phyloP scores from a whole-genome alignment of 176 grass and related monocot species.

The Ensete glaucum region DNA sequence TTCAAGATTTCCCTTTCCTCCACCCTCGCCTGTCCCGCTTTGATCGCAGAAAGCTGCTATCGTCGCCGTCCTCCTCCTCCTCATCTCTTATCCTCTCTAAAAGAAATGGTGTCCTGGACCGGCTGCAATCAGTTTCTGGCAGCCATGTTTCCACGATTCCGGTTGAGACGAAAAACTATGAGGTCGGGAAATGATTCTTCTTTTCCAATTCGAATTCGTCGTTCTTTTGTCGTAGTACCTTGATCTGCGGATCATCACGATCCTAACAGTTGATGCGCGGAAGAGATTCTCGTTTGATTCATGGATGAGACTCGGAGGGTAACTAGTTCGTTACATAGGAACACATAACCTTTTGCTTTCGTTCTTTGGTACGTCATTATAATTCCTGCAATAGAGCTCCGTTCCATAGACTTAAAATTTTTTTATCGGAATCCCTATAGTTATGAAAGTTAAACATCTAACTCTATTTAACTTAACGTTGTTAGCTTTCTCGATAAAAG shows the following conservation, averaged over 20 bases:
- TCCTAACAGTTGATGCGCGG: neutral
- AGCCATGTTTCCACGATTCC: constrained; percentile 18
- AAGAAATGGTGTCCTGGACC: neutral
- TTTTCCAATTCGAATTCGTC: constrained; percentile 1
- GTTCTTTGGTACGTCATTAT: neutral
- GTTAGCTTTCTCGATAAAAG: too few species aligned
- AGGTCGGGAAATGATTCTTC: constrained; percentile 6
- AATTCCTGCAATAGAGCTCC: too few species aligned
- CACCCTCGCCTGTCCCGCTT: neutral
- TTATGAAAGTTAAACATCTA: too few species aligned
- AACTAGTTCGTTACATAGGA: neutral
- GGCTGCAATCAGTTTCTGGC: constrained; percentile 18
- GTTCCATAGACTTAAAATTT: too few species aligned
- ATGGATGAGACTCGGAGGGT: neutral
- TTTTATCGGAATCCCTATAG: too few species aligned
- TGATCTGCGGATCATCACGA: neutral
- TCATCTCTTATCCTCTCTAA: constrained; percentile 7
- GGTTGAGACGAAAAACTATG: constrained; percentile 24
- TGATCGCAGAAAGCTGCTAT: neutral
- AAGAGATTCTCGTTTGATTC: neutral
- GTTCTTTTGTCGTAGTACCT: neutral
- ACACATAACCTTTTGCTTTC: neutral
- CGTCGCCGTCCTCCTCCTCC: neutral
- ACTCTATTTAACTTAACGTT: too few species aligned
- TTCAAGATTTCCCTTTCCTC: neutral